Evolutionary conservation across 2,329 filamentous ascomycete species (phyloP).

Genomic region (Exophiala bonariae): DNA sequence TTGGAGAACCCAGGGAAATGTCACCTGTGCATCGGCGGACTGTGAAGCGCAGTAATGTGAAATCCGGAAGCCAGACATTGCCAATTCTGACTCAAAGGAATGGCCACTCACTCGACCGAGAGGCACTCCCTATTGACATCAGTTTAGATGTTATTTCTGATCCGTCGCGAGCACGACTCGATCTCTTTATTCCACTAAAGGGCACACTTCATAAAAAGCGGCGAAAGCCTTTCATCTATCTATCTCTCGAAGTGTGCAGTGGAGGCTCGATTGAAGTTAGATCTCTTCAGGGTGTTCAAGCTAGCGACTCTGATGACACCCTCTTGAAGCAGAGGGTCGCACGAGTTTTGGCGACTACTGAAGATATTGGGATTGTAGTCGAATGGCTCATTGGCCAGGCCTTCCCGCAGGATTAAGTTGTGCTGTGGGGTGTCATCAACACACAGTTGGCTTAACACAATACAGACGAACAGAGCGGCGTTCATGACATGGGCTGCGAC

Average conservation of each 20-base stretch:
- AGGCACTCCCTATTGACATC: conserved; percentile 22
- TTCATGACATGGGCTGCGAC: too few species aligned
- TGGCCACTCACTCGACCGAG: not conserved
- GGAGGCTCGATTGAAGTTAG: conserved; percentile 42
- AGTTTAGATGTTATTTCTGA: conserved; percentile 24
- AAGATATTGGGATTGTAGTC: conserved; percentile 45
- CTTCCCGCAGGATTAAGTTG: too few species aligned
- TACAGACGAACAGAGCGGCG: not conserved
- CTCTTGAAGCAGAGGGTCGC: conserved; percentile 37
- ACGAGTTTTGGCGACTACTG: conserved; percentile 42
- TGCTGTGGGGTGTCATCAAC: too few species aligned
- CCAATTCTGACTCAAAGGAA: conserved; percentile 48
- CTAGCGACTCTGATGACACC: conserved; percentile 25
- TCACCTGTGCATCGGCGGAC: conserved; percentile 26
- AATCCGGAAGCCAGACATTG: conserved; percentile 53
- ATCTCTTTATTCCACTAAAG: conserved; percentile 20
- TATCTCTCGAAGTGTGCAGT: conserved; percentile 38
- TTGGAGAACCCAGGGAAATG: too few species aligned
- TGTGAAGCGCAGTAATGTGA: conserved; percentile 40
- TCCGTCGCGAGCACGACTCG: conserved; percentile 18
- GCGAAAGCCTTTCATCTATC: conserved; percentile 15
- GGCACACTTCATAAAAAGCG: not conserved
- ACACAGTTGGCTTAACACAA: too few species aligned
- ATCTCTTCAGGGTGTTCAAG: conserved; percentile 37
- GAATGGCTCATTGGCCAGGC: conserved; percentile 39